These are phyloP conservation scores for Phyllachora maydis DNA, from an alignment of 2,329 filamentous ascomycete species.

Conservation along the genomic window DNA sequence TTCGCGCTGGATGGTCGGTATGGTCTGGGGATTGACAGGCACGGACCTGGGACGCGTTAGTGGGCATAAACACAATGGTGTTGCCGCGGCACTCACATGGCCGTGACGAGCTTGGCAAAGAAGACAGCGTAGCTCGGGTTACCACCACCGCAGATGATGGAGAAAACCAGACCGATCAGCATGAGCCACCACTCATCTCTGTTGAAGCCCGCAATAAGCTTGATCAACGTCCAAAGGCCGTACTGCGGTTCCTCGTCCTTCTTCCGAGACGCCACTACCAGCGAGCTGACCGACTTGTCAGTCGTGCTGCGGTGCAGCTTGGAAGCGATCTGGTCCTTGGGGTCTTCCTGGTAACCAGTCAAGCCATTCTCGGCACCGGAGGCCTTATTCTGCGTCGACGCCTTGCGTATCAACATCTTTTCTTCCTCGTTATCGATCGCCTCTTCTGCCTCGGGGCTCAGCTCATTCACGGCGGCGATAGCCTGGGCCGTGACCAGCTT, in stretches of 20 bases:
- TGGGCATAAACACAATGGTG: too few species aligned
- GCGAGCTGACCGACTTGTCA: slow-evolving; percentile 44
- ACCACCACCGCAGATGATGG: slow-evolving; percentile 58
- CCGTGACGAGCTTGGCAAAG: slow-evolving; percentile 72
- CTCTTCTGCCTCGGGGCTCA: slow-evolving; percentile 27
- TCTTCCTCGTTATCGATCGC: slow-evolving; percentile 29
- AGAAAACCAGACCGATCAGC: slow-evolving; percentile 51
- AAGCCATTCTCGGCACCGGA: slow-evolving; percentile 10
- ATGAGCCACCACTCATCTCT: slow-evolving; percentile 49
- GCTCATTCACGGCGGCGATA: slow-evolving; percentile 41
- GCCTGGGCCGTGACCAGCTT: slow-evolving; percentile 76
- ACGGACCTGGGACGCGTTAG: too few species aligned
- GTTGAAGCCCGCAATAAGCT: slow-evolving; percentile 67
- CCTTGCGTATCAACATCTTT: slow-evolving; percentile 25
- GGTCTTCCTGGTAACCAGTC: slow-evolving; percentile 32
- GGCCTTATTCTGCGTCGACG: slow-evolving; percentile 14
- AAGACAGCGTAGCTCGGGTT: slow-evolving; percentile 48
- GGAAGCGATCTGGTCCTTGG: slow-evolving; percentile 37
- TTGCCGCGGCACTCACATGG: slow-evolving; percentile 35
- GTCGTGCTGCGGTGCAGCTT: slow-evolving; percentile 35
- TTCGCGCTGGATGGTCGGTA: slow-evolving; percentile 38
- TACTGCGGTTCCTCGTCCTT: slow-evolving; percentile 33
- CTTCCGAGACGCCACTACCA: slow-evolving; percentile 38
- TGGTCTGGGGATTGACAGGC: slow-evolving; percentile 18
- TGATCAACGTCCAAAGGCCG: slow-evolving; percentile 54